Base-by-base conservation (phyloP, 768 basidiomycete genomes). In the Porphyrellus cyaneotinctus region DNA sequence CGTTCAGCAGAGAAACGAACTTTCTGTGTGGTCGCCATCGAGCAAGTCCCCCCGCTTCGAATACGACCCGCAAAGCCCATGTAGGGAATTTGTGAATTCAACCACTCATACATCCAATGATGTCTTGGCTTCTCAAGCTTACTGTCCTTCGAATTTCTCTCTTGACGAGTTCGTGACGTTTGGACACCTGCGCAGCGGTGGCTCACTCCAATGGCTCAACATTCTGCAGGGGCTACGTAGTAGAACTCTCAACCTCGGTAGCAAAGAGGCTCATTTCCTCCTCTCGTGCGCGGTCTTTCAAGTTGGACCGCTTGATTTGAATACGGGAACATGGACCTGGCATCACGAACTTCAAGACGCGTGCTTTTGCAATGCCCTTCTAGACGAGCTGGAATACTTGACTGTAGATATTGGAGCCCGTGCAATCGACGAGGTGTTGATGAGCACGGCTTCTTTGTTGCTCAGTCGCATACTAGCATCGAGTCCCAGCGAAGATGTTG, bases 381-480 rank as follows among this genome's bases (percentile, higher is more conserved):
- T 47, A n/a, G n/a, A 28, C n/a, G 46, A 47, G 12, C 33, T 47
- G 10, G 35, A 47, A 1, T 8, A 1, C 10, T 18, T 37, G 24
- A 26, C 36, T 7, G 5, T 36, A 6, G 24, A 47, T 8, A 15
- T 36, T 11, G n/a, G 46, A 6, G 24, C 24, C 26, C 8, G 47
- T 23, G 36, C 9, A 70, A 72, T 52, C 41, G 62, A 71, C 50
- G 54, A 47, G 1, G 38, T 61, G n/a, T 52, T 69, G 0, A 56
- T 74, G 47, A 50, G 56, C 46, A 73, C 61, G n/a, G 62, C 71
- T 28, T 58, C 66, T n/a, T 43, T 67, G 26, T 51, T 78, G 6
- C 57, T 59, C 10, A 20, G 26, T 23, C 52, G 44, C n/a, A 2
- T 44, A 6, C 30, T 44, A 14, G n/a, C 30, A 3, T 44, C 43